Percentiles rank a stretch among this genome's conserved stretches.
These are phyloP conservation scores for Tulasnella sp. DNA, from an alignment of 768 basidiomycete genomes.

Conservation along the genomic window DNA sequence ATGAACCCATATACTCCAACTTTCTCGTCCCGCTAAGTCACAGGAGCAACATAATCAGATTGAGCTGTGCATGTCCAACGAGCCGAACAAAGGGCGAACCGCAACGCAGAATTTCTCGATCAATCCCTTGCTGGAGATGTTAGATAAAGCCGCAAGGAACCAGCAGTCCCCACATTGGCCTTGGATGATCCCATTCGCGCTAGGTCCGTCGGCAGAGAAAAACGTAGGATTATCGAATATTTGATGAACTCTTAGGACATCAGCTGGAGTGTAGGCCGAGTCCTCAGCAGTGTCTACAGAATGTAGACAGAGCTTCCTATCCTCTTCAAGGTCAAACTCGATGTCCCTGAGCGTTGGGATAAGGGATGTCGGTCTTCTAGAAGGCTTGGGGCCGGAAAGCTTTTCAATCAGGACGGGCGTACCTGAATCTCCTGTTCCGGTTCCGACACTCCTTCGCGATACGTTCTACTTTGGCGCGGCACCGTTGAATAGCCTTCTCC, in stretches of 20 bases:
- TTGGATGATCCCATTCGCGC: constrained; percentile 38
- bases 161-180: constrained; percentile 44
- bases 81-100: constrained; percentile 23
- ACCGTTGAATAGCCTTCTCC: constrained; percentile 37
- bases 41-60: neutral
- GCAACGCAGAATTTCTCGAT: constrained; percentile 44
- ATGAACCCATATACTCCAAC: constrained; percentile 50
- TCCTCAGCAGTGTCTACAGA: constrained; percentile 25
- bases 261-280: constrained; percentile 27
- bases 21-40: constrained; percentile 39
- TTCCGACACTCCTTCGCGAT: constrained; percentile 37
- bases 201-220: constrained; percentile 35
- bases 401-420: constrained; percentile 14
- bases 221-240: constrained; percentile 44
- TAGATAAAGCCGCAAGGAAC: constrained; percentile 42
- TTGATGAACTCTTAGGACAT: constrained; percentile 38
- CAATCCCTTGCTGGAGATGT: constrained; percentile 36
- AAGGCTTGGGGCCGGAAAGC: neutral
- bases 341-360: constrained; percentile 32
- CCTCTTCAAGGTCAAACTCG: constrained; percentile 43
- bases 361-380: neutral
- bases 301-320: constrained; percentile 32
- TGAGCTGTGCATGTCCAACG: neutral
- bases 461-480: constrained; percentile 34
- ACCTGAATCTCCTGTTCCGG: constrained; percentile 44